A percentile compares a stretch with the other conserved stretches of the same genome.
Conservation (phyloP, 108 stramenopile genomes). For the Discostella stelligeroides region DNA sequence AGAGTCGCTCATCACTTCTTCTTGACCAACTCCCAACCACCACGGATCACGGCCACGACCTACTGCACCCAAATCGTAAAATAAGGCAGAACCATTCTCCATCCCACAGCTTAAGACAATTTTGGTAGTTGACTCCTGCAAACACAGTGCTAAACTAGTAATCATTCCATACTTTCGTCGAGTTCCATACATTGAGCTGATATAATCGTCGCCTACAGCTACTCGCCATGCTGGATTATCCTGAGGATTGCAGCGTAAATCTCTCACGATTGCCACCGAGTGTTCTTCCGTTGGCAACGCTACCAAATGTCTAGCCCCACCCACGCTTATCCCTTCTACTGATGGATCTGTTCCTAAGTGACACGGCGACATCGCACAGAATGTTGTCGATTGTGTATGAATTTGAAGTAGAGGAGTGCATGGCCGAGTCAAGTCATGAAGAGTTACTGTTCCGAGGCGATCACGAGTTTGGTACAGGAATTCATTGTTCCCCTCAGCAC, state of each 20-base stretch:
- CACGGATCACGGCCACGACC: conserved; percentile 26
- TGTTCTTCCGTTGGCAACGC: conserved; percentile 64
- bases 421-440: conserved; percentile 62
- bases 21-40: conserved; percentile 1
- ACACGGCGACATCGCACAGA: conserved; percentile 79
- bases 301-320: conserved; percentile 49
- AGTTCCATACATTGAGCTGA: conserved; percentile 18
- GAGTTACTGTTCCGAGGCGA: conserved; percentile 68
- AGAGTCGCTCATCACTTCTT: conserved; percentile 5
- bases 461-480: conserved; percentile 80
- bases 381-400: conserved; percentile 55
- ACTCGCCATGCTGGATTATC: conserved; percentile 28
- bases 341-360: neutral
- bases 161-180: conserved; percentile 73
- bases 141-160: conserved; percentile 66
- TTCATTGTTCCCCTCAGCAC: conserved; percentile 24
- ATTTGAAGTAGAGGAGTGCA: conserved; percentile 20
- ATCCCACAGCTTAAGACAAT: conserved; percentile 78
- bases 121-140: conserved; percentile 23
- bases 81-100: conserved; percentile 77
- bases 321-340: conserved; percentile 7
- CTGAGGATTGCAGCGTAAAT: conserved; percentile 53
- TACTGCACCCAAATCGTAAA: conserved; percentile 64
- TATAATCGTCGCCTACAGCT: conserved; percentile 18
- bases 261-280: conserved; percentile 53